phyloP scores from a whole-genome alignment of 108 stramenopile genomes.

The Pseudonitzschia multistriata region DNA sequence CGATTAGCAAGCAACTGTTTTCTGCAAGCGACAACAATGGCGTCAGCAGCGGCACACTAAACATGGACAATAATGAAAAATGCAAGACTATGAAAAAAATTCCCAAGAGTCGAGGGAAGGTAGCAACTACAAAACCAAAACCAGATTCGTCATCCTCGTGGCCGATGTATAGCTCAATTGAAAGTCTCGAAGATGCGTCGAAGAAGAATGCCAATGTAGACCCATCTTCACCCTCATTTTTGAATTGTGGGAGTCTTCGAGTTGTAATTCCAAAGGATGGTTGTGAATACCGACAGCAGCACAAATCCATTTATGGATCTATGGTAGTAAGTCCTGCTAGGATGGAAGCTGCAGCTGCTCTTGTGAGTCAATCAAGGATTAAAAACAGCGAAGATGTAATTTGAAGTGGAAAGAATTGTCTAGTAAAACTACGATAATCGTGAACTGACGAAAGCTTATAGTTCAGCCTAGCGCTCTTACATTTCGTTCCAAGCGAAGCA shows the following conservation, averaged over 20 bases:
- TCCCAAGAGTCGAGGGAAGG: background rate
- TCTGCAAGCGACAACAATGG: conserved; percentile 6
- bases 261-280: background rate
- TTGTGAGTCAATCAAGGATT: conserved; percentile 25
- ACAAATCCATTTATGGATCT: background rate
- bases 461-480: too few relatives aligned
- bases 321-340: conserved; percentile 26
- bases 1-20: conserved; percentile 58
- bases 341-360: conserved; percentile 28
- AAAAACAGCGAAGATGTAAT: background rate
- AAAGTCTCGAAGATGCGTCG: conserved; percentile 9
- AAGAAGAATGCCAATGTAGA: background rate
- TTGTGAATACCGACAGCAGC: background rate
- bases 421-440: background rate
- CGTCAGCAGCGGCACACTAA: background rate
- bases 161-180: background rate
- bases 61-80: background rate
- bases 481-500: too few relatives aligned
- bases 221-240: background rate
- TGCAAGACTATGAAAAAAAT: background rate
- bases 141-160: conserved; percentile 5
- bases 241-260: background rate
- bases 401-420: background rate
- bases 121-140: background rate
- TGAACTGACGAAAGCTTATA: background rate